Conservation (phyloP, 306 rosid species). For the Echinosophora koreensis region DNA sequence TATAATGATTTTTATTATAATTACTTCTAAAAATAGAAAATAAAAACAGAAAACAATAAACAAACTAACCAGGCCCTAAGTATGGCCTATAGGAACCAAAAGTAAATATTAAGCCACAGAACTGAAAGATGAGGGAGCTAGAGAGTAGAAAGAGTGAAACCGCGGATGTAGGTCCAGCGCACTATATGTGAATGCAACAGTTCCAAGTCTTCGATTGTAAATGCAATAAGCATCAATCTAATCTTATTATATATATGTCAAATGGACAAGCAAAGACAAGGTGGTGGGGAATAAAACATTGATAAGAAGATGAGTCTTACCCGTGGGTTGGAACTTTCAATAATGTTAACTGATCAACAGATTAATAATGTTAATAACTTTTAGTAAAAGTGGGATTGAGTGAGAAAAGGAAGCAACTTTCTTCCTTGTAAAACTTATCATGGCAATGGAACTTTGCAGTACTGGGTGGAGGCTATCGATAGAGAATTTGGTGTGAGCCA, state of each 20-base stretch:
- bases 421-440: constrained; percentile 14
- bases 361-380: background rate
- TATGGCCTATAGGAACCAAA: too few species aligned
- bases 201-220: constrained; percentile 30
- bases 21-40: too few species aligned
- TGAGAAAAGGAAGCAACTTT: constrained; percentile 2
- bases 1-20: too few species aligned
- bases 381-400: background rate
- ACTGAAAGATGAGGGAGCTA: constrained; percentile 14
- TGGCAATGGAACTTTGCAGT: background rate
- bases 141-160: constrained; percentile 8
- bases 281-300: constrained; percentile 31
- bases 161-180: constrained; percentile 52
- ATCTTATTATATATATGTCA: constrained; percentile 41
- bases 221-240: constrained; percentile 31
- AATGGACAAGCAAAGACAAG: constrained; percentile 23
- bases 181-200: constrained; percentile 55
- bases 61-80: too few species aligned
- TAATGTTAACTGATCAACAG: background rate
- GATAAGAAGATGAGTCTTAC: constrained; percentile 30
- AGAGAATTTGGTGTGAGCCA: background rate
- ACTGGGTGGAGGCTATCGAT: background rate
- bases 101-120: constrained; percentile 42
- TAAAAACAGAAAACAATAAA: too few species aligned
- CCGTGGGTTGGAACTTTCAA: constrained; percentile 28